Evolutionary conservation across 2,329 filamentous ascomycete species (phyloP), one percentile per base, ranked within the genome.

Genomic region (Fusarium euwallaceae): DNA sequence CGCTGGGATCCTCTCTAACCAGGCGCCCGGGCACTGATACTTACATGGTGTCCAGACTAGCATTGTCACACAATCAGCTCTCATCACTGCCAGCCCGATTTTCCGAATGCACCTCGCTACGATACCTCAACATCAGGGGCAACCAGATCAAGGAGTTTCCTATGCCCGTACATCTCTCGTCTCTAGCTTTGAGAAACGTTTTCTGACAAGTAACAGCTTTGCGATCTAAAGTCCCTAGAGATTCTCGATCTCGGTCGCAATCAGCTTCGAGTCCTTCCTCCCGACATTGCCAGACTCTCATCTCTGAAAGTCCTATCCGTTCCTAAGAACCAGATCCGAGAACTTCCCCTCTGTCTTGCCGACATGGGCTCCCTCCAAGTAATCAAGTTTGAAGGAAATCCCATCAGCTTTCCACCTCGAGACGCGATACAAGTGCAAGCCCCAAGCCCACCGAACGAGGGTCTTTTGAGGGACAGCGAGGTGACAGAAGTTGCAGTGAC

Each of bases 211-310:
- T 64, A 41, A 24, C 80, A 97, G 95, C 90, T 98, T 68, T 95
- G 96, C 81, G 92, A 95, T 82, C 88, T 98, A 71, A 92, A 91
- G 62, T 93, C 95, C 37, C 89, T 98, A 65, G 95, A 98, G 84
- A 98, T 98, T 69, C 89, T 98, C 71, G 96, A 98, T 84, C 88
- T 98, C 64, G 95, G 95, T 81, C 91, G 94, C 78, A 98, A 98
- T 81, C 94, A 93, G 81, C 91, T 98, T 71, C 90, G 89, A 58
- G 86, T 89, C 11, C 88, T 98, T 2, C 95, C 96, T 0, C 90
- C 92, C 56, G 93, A 95, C 64, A 94, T 98, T 71, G 90, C 90
- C 70, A 94, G 92, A 79, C 87, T 98, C 78, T 92, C 92, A 6
- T 97, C 94, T 2, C 86, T 98, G 73, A 97, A 97, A 80, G 95